phyloP scores from a whole-genome alignment of 371 early-diverging fungal species.

The Mortierella sp. region DNA sequence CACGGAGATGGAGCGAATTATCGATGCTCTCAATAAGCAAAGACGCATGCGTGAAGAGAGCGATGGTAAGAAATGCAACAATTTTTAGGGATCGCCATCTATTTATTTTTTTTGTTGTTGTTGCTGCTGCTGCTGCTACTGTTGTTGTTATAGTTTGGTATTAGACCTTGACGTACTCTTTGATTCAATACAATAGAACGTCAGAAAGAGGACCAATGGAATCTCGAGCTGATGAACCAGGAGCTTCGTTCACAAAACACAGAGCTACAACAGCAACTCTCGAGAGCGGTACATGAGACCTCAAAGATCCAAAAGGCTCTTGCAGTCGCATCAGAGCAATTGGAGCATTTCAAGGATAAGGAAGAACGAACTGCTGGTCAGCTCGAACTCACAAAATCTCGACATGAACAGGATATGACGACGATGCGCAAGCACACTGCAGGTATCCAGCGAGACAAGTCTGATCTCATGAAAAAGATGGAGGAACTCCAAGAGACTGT shows the following conservation, averaged over 20 bases:
- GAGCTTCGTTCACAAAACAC: slow-evolving; percentile 66
- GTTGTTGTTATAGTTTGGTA: too few relatives aligned
- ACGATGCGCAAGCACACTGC: slow-evolving; percentile 70
- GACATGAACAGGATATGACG: slow-evolving; percentile 76
- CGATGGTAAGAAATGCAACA: slow-evolving; percentile 62
- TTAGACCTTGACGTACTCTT: slow-evolving; percentile 17
- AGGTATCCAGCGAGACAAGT: slow-evolving; percentile 76
- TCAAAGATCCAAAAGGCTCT: slow-evolving; percentile 69
- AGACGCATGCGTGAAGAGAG: slow-evolving; percentile 71
- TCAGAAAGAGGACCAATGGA: slow-evolving; percentile 75
- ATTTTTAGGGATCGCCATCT: neutral
- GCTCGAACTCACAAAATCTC: slow-evolving; percentile 66
- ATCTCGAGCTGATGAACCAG: slow-evolving; percentile 71
- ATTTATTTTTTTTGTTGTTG: neutral
- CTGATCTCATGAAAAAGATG: slow-evolving; percentile 66
- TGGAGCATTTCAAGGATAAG: slow-evolving; percentile 73
- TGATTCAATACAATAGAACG: slow-evolving; percentile 56
- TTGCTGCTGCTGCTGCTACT: slow-evolving; percentile 24
- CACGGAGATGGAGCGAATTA: slow-evolving; percentile 71
- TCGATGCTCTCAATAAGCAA: slow-evolving; percentile 74
- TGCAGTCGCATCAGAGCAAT: slow-evolving; percentile 65
- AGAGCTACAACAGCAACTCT: slow-evolving; percentile 68
- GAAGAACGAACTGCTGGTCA: slow-evolving; percentile 70
- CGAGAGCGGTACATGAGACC: slow-evolving; percentile 68
- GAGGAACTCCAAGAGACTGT: slow-evolving; percentile 67